A percentile compares a stretch with the other conserved stretches of the same genome.
phyloP scores from a whole-genome alignment of 1,284 basidiomycete species.

The Puccinia coronata region DNA sequence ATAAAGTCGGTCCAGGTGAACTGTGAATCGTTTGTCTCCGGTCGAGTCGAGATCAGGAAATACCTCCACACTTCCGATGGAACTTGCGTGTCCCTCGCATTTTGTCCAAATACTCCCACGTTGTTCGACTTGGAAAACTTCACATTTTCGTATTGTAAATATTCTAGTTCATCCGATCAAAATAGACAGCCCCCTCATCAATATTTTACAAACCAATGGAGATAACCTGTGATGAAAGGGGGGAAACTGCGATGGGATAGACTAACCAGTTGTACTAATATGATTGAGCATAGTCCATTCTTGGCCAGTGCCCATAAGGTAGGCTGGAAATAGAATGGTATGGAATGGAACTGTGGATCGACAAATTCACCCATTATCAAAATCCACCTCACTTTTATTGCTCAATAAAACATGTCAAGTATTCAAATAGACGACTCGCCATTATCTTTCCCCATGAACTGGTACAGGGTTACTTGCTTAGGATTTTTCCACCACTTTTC shows the following conservation, averaged over 20 bases:
- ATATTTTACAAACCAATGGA: too few relatives aligned
- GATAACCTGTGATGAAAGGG: constrained; percentile 26
- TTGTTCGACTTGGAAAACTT: constrained; percentile 99
- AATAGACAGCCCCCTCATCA: constrained; percentile 12
- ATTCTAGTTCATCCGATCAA: constrained; percentile 66
- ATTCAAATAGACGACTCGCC: constrained; percentile 30
- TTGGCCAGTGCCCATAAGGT: constrained; percentile 83
- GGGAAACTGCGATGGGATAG: constrained; percentile 51
- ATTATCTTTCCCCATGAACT: constrained; percentile 77
- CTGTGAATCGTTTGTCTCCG: constrained; percentile 90
- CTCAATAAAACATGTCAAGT: not conserved
- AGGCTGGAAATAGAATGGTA: constrained; percentile 90
- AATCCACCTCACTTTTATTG: not conserved
- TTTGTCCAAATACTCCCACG: constrained; percentile 95
- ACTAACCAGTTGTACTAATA: constrained; percentile 83
- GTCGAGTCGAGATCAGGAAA: constrained; percentile 88
- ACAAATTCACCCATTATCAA: constrained; percentile 39
- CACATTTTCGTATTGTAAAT: constrained; percentile 96
- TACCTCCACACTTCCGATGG: constrained; percentile 95
- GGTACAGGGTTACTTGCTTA: constrained; percentile 85
- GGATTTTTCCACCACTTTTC: constrained; percentile 97
- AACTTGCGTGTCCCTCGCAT: constrained; percentile 87
- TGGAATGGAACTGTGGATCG: constrained; percentile 85
- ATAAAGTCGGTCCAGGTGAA: constrained; percentile 98
- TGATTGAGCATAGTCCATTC: constrained; percentile 94